Evolutionary conservation across 2,329 filamentous ascomycete genomes (phyloP).

Genomic region (Cryphonectria naterciae): DNA sequence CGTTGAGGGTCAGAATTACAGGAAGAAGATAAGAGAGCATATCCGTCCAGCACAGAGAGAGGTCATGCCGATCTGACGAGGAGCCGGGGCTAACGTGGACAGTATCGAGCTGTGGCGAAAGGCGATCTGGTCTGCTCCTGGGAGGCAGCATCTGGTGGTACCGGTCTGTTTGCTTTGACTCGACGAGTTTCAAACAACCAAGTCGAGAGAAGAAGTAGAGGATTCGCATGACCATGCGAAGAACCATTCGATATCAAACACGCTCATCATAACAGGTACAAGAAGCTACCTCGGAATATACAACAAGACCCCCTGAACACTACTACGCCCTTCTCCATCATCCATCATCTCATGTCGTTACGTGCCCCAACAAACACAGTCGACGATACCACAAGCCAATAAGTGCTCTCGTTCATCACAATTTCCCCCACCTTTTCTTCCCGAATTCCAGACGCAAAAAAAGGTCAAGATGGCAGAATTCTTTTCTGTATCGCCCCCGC

Average conservation of each 20-base stretch:
- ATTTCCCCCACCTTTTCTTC: neutral
- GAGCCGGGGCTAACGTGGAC: neutral
- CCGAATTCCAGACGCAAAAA: neutral
- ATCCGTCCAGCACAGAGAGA: neutral
- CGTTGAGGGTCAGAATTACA: neutral
- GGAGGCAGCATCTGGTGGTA: neutral
- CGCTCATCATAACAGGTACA: neutral
- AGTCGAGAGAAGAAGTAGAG: neutral
- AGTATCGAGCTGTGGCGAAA: neutral
- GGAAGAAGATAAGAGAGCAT: neutral
- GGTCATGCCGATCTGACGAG: neutral
- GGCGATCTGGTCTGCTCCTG: neutral
- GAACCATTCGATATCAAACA: neutral
- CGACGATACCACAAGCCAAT: neutral
- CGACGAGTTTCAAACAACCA: neutral
- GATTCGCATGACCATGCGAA: neutral
- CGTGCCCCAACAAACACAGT: neutral
- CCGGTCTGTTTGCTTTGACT: neutral
- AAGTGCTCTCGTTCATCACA: neutral
- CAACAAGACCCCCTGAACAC: neutral
- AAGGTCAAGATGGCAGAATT: neutral
- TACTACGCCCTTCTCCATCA: constrained; percentile 5
- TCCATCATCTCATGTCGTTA: constrained; percentile 11
- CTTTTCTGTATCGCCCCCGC: constrained; percentile 27
- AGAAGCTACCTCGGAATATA: constrained; percentile 10